These are phyloP conservation scores for Phymatotrichopsis omnivora DNA, from an alignment of 2,329 filamentous ascomycete genomes.

Conservation along the genomic window DNA sequence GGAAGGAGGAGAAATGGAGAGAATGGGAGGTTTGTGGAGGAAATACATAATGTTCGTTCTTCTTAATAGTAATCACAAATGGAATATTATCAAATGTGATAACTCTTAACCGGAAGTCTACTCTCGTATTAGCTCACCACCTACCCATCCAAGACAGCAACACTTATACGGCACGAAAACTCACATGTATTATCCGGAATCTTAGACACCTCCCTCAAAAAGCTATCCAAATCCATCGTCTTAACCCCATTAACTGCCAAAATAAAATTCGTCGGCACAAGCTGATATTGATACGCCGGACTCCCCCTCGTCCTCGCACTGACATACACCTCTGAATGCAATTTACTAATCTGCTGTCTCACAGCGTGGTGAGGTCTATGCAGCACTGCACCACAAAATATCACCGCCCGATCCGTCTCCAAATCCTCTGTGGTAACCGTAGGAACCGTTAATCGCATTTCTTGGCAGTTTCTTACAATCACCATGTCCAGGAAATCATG, in stretches of 20 bases:
- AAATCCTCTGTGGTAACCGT: slow-evolving; percentile 84
- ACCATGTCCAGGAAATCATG: slow-evolving; percentile 72
- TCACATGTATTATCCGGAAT: slow-evolving; percentile 90
- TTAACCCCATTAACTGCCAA: slow-evolving; percentile 85
- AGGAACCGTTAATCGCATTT: slow-evolving; percentile 64
- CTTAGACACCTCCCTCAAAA: slow-evolving; percentile 69
- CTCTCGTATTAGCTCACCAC: slow-evolving; percentile 1
- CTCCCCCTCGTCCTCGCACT: slow-evolving; percentile 69
- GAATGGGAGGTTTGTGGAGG: slow-evolving; percentile 11
- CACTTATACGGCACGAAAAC: slow-evolving; percentile 35
- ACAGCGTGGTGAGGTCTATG: slow-evolving; percentile 94
- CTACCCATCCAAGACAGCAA: not conserved
- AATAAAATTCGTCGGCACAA: slow-evolving; percentile 95
- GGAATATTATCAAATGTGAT: slow-evolving; percentile 97
- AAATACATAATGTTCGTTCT: slow-evolving; percentile 84
- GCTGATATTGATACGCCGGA: slow-evolving; percentile 77
- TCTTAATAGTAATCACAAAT: slow-evolving; percentile 99
- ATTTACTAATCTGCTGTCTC: slow-evolving; percentile 89
- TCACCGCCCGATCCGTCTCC: slow-evolving; percentile 83
- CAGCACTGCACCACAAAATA: slow-evolving; percentile 89
- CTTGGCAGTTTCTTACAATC: slow-evolving; percentile 74
- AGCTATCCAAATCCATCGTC: slow-evolving; percentile 71
- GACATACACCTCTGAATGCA: slow-evolving; percentile 94
- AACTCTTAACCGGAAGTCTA: slow-evolving; percentile 89
- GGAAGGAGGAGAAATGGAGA: not conserved